Evolutionary conservation across 2,329 filamentous ascomycete genomes (phyloP).

Genomic region (Ophidiomyces ophidiicola): DNA sequence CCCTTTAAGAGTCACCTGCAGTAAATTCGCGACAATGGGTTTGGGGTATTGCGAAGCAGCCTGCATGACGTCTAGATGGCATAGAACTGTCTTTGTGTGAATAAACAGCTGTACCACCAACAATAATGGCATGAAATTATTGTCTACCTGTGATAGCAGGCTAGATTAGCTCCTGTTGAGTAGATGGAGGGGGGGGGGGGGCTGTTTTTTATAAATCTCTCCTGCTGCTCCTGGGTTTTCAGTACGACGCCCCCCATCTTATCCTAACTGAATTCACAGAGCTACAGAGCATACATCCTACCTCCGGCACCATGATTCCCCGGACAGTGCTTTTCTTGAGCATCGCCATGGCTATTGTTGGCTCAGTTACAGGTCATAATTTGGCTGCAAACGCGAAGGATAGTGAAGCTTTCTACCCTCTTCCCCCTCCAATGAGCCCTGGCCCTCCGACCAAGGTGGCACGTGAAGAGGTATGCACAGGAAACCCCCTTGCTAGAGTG

Average conservation of each 20-base stretch:
- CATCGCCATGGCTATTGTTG: constrained; percentile 3
- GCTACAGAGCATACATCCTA: background rate
- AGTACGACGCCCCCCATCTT: too few species aligned
- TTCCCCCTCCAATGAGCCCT: background rate
- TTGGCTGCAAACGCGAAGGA: background rate
- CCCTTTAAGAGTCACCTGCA: too few species aligned
- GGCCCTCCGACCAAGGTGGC: background rate
- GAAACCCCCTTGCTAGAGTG: background rate
- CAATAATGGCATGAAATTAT: background rate
- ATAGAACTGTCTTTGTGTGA: background rate
- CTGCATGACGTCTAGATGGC: too few species aligned
- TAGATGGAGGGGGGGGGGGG: too few species aligned
- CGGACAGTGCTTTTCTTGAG: background rate
- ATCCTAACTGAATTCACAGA: background rate
- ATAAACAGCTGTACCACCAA: background rate
- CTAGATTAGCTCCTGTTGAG: too few species aligned
- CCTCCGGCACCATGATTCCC: background rate
- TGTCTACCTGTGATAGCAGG: background rate
- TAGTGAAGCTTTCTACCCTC: background rate
- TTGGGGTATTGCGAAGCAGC: too few species aligned
- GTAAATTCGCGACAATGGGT: too few species aligned
- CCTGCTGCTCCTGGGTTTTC: too few species aligned
- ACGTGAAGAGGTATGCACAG: too few species aligned
- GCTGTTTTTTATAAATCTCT: too few species aligned
- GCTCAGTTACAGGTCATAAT: constrained; percentile 1